Base-by-base conservation (phyloP, 768 basidiomycete genomes). In the Jaapia argillacea region DNA sequence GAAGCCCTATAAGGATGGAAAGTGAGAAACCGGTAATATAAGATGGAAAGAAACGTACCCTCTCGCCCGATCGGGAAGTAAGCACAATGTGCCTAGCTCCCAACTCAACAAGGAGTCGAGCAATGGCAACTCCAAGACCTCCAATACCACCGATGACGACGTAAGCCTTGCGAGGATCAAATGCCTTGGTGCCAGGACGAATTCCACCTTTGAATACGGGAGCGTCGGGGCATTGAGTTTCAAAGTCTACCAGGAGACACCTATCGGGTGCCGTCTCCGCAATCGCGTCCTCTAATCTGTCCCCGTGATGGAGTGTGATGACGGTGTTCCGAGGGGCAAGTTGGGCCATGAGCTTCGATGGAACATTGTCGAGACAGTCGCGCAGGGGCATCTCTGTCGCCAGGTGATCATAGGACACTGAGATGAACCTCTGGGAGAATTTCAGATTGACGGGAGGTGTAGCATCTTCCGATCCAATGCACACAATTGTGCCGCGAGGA, bases 81-180 rank as follows among this genome's bases (percentile, higher is more conserved):
- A 47, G 24, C 13, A 47, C 33, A 13, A 47, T 25, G 18, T 47
- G 42, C 12, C 42, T 35, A 27, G 46, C 46, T 4, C 46, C 46
- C 20, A 40, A 43, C 36, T 47, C 41, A 5, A 43, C 33, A 7
- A 47, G 13, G 21, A 37, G 41, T 5, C 37, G 23, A n/a, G 45
- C 45, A 16, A 42, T 31, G 20, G 18, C 26, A 24, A 37, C 27
- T 7, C 47, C 44, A 4, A 48, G 36, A 24, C 45, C 36, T 12
- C 47, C 45, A 13, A 44, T 39, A 21, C 45, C 44, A 20, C 44
- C 45, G 18, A 48, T 24, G 40, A 45, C 18, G n/a, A 48, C 36
- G 25, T 48, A 45, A 5, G 45, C 5, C n/a, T 18, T 42, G 28
- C 28, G 28, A 16, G 28, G 28, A 33, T 33, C 28, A 16, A 33